Conservation (phyloP, 805 yeast species). For the Yamadazyma akitaensis region DNA sequence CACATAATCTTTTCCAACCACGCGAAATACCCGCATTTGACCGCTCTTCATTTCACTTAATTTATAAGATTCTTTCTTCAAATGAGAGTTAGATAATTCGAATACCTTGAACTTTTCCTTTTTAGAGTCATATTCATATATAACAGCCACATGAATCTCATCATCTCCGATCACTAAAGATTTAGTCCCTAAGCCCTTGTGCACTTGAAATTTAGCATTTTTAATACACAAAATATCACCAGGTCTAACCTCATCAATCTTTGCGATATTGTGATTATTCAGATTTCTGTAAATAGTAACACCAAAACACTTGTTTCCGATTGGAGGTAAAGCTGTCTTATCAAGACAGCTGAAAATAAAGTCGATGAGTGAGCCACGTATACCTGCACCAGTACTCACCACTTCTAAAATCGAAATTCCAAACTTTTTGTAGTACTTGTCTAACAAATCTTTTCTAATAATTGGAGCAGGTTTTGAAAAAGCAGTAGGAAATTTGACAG, state of each 20-base stretch:
- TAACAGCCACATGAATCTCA: slow-evolving; percentile 51
- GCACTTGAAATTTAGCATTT: slow-evolving; percentile 70
- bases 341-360: slow-evolving; percentile 19
- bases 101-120: slow-evolving; percentile 71
- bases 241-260: slow-evolving; percentile 61
- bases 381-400: neutral
- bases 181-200: slow-evolving; percentile 47
- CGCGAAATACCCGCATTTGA: slow-evolving; percentile 73
- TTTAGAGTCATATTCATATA: slow-evolving; percentile 68
- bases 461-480: slow-evolving; percentile 41
- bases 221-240: slow-evolving; percentile 83
- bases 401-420: slow-evolving; percentile 25
- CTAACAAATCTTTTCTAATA: slow-evolving; percentile 46
- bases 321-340: slow-evolving; percentile 42
- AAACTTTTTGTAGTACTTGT: slow-evolving; percentile 43
- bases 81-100: slow-evolving; percentile 53
- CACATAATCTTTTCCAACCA: slow-evolving; percentile 67
- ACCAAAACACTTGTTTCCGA: slow-evolving; percentile 72
- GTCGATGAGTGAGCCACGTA: slow-evolving; percentile 22
- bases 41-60: slow-evolving; percentile 76
- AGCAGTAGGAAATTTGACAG: slow-evolving; percentile 37
- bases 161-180: slow-evolving; percentile 56
- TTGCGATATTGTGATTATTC: slow-evolving; percentile 39
- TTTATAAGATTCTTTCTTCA: slow-evolving; percentile 60
- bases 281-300: slow-evolving; percentile 58